These are phyloP conservation scores for Combretum micranthum DNA, from an alignment of 345 rosid species.

Conservation along the genomic window DNA sequence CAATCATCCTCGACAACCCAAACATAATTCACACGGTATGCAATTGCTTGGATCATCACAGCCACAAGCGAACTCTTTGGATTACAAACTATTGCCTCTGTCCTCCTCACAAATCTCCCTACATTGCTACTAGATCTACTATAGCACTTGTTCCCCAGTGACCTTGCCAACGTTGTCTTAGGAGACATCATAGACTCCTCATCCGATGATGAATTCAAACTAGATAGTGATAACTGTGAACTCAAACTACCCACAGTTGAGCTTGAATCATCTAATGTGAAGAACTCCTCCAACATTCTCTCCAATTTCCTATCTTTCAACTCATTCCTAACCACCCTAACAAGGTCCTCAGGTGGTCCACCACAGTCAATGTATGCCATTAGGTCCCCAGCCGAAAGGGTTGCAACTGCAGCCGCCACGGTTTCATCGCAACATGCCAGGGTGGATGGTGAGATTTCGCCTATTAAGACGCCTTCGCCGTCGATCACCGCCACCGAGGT, in stretches of 20 bases:
- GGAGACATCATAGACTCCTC: conserved; percentile 40
- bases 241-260: too few species aligned
- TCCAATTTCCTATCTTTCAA: conserved; percentile 38
- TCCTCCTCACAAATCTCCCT: conserved; percentile 64
- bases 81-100: conserved; percentile 75
- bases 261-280: conserved; percentile 7
- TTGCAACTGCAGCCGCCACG: conserved; percentile 58
- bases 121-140: conserved; percentile 59
- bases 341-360: conserved; percentile 74
- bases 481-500: conserved; percentile 76
- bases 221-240: conserved; percentile 10
- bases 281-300: conserved; percentile 45
- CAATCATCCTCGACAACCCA: conserved; percentile 82
- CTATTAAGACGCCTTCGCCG: conserved; percentile 44
- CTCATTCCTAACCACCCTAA: conserved; percentile 38
- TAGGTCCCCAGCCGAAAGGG: conserved; percentile 67
- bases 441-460: conserved; percentile 75
- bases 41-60: conserved; percentile 84
- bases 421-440: conserved; percentile 59
- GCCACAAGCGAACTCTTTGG: conserved; percentile 76
- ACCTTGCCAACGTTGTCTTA: conserved; percentile 11
- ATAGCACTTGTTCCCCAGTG: conserved; percentile 20
- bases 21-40: conserved; percentile 69
- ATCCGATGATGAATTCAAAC: conserved; percentile 45
- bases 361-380: conserved; percentile 86